Evolutionary conservation across 129 eudicot genomes (phyloP), one percentile per base, ranked within the genome.

Genomic region (Chrysanthemum seticuspe): DNA sequence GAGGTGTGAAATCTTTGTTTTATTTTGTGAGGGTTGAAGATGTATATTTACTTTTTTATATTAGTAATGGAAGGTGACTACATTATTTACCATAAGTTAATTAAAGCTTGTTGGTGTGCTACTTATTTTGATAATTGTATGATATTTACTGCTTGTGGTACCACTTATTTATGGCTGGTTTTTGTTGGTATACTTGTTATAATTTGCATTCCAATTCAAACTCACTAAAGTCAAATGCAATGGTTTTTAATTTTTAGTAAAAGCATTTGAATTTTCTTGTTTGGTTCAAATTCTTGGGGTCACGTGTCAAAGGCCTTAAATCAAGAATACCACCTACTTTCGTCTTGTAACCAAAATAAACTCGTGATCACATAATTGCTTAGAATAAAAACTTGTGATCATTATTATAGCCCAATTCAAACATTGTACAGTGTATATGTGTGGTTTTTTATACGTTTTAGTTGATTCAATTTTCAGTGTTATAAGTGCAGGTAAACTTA

Each of bases 31-130:
- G 67, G 81, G 16, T 13, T 21, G 18, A 48, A 63, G 60, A 18
- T 71, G 77, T 78, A 63, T 21, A 65, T 71, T 55, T 64, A 55
- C 67, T 67, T 64, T 78, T 68, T 78, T 71, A 23, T 3, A 63
- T 71, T 72, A 23, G 73, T 72, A 64, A 78, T 64, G 82, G 40
- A 71, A 78, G 77, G 82, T 78, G 82, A 78, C 82, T 62, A 25
- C 73, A 5, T 13, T 62, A 63, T 25, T 31, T 23, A 23, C 10
- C 55, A 52, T 1, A 27, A 31, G 36, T 31, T 31, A 31, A 62
- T 27, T 64, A 40, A 44, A 62, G 57, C 48, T 53, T 18, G 71
- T 70, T 62, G 48, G 63, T 61, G 75, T 65, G 16, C 59, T 75
- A 14, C 47, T 66, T 55, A 74, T n/a, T 74, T 7, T 2, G 9